Conservation (phyloP, 2,329 filamentous ascomycete species). For the Penicillium sp. region DNA sequence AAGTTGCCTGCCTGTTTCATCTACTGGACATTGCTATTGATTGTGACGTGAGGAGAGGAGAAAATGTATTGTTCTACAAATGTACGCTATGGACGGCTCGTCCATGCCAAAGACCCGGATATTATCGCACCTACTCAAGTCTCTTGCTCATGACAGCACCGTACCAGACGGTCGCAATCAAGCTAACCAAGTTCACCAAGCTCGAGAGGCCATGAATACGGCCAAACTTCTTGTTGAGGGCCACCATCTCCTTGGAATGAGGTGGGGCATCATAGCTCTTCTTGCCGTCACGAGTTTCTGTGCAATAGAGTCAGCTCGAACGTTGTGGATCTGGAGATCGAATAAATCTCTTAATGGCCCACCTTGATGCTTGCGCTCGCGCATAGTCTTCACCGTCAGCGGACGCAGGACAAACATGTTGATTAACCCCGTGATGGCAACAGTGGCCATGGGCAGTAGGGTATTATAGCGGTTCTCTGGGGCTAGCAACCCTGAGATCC, state of each 20-base stretch:
- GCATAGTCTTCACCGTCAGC: conserved; percentile 72
- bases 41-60: neutral
- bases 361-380: conserved; percentile 77
- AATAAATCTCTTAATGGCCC: conserved; percentile 30
- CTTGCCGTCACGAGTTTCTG: conserved; percentile 85
- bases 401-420: conserved; percentile 76
- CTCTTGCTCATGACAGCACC: conserved; percentile 71
- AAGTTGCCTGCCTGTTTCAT: neutral
- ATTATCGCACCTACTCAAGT: conserved; percentile 40
- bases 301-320: conserved; percentile 11
- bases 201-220: conserved; percentile 80
- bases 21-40: neutral
- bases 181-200: conserved; percentile 71
- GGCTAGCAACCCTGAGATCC: conserved; percentile 44
- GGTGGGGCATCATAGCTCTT: conserved; percentile 76
- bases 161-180: conserved; percentile 73
- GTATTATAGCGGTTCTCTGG: conserved; percentile 65
- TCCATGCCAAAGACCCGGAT: neutral
- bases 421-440: conserved; percentile 68
- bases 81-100: neutral
- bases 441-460: conserved; percentile 67
- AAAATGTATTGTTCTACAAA: neutral
- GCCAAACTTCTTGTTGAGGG: conserved; percentile 76
- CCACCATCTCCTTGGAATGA: conserved; percentile 81
- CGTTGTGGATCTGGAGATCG: neutral